These are phyloP conservation scores for Psophocarpus tetragonolobus DNA, from an alignment of 306 rosid species.

Conservation along the genomic window DNA sequence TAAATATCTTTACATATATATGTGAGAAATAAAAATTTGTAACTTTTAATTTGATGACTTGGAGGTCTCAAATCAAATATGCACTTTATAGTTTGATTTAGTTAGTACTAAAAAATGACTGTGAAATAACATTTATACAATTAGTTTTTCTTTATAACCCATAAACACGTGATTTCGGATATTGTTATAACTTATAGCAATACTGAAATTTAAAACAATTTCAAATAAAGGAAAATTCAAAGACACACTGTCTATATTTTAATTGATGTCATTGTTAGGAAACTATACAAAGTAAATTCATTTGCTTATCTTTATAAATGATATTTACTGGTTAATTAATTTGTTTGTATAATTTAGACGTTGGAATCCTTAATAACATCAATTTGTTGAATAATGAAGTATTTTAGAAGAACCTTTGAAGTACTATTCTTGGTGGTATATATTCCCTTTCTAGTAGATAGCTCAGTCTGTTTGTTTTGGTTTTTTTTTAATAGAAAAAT, in stretches of 20 bases:
- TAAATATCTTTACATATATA: no score
- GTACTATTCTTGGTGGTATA: background rate
- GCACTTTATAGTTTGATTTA: background rate
- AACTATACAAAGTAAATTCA: background rate
- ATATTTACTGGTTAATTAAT: background rate
- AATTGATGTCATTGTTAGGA: background rate
- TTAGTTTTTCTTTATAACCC: background rate
- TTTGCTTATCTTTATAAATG: background rate
- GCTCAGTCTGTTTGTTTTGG: no score
- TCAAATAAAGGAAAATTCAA: background rate
- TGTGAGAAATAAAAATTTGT: no score
- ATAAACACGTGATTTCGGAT: background rate
- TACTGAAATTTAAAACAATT: background rate
- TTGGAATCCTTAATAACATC: background rate
- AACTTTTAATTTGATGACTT: no score
- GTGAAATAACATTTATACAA: background rate
- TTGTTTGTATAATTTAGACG: background rate
- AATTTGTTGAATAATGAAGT: background rate
- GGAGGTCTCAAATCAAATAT: no score
- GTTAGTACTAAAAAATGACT: background rate
- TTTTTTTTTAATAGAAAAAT: no score
- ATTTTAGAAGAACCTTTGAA: background rate
- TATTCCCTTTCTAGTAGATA: no score
- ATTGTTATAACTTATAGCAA: background rate
- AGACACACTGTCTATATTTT: background rate